Evolutionary conservation across 176 grass and related monocot species (phyloP).

Genomic region (Bolboschoenus planiculmis): DNA sequence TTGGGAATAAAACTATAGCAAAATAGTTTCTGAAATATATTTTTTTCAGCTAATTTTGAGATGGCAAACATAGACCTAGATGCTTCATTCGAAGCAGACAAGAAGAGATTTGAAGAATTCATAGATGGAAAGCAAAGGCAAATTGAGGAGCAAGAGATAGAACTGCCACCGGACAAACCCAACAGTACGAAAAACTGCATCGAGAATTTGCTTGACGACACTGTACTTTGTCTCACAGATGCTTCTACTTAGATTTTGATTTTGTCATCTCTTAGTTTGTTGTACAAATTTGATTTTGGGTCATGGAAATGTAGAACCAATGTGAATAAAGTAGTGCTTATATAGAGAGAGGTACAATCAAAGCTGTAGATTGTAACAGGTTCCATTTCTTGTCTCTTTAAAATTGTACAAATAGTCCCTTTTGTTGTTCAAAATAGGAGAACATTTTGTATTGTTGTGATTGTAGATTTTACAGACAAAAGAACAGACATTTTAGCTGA

Average conservation of each 20-base stretch:
- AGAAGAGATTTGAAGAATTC: slow-evolving; percentile 26
- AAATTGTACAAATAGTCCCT: neutral
- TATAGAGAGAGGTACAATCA: neutral
- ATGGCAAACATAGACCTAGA: slow-evolving; percentile 29
- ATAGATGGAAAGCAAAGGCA: slow-evolving; percentile 7
- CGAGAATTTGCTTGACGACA: neutral
- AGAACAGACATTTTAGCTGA: neutral
- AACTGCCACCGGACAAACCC: neutral
- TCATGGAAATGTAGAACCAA: slow-evolving; percentile 13
- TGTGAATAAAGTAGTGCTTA: neutral
- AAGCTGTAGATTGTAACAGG: neutral
- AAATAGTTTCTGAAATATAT: neutral
- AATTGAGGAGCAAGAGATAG: slow-evolving; percentile 2
- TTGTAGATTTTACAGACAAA: neutral
- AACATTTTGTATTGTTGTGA: neutral
- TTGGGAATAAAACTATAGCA: neutral
- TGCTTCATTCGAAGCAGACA: slow-evolving; percentile 33
- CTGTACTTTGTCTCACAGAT: neutral
- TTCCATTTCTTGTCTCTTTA: neutral
- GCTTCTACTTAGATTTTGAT: slow-evolving; percentile 4
- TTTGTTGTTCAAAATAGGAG: neutral
- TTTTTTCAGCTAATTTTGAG: slow-evolving; percentile 45
- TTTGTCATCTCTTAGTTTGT: neutral
- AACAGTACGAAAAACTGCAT: neutral
- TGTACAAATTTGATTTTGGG: neutral